A percentile compares a stretch with the other conserved stretches of the same genome.
These are phyloP conservation scores for Aspergillus niger DNA, from an alignment of 2,329 filamentous ascomycete species.

Conservation along the genomic window DNA sequence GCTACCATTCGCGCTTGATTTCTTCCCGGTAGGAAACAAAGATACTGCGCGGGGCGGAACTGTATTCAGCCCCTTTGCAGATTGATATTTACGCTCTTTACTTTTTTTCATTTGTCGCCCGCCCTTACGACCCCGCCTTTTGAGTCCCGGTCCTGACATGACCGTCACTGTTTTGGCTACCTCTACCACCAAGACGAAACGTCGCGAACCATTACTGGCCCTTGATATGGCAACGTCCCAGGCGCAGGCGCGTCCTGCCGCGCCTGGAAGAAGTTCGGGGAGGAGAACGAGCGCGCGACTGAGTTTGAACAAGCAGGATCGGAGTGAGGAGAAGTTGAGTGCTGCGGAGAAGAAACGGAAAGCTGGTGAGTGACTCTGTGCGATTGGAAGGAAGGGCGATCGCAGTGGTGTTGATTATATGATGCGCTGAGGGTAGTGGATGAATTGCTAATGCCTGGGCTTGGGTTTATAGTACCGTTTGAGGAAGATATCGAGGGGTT, in stretches of 20 bases:
- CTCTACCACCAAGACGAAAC: conserved; percentile 37
- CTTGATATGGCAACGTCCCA: conserved; percentile 43
- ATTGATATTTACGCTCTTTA: neutral
- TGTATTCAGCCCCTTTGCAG: neutral
- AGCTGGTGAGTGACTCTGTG: conserved; percentile 40
- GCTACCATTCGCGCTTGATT: neutral
- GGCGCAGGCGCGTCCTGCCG: conserved; percentile 38
- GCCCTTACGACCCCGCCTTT: conserved; percentile 2
- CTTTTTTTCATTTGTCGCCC: neutral
- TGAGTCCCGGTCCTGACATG: conserved; percentile 34
- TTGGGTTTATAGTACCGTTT: conserved; percentile 47
- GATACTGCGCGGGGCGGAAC: neutral
- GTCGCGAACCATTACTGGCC: conserved; percentile 40
- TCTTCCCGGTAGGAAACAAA: neutral
- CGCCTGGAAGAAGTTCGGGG: conserved; percentile 26
- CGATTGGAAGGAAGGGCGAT: neutral
- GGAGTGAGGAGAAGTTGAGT: conserved; percentile 26
- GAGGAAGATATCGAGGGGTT: conserved; percentile 80
- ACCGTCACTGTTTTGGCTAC: conserved; percentile 41
- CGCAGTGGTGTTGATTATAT: neutral
- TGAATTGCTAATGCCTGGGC: conserved; percentile 13
- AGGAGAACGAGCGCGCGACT: conserved; percentile 37
- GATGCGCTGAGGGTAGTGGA: neutral
- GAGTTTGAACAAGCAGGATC: conserved; percentile 39
- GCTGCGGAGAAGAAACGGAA: conserved; percentile 45